phyloP scores from a whole-genome alignment of 306 rosid species.

The Prunus mume region DNA sequence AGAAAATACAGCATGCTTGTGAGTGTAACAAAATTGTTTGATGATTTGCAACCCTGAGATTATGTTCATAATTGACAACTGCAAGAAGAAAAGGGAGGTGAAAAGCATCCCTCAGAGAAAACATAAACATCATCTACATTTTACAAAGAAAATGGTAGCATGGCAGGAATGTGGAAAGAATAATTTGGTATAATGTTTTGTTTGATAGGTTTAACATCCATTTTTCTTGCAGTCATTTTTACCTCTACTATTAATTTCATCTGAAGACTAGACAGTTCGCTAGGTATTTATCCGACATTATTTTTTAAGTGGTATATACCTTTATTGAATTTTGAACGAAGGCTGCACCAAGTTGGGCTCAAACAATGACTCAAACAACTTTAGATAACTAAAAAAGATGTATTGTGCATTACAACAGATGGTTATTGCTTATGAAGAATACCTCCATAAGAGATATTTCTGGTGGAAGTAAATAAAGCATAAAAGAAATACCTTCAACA shows the following conservation, averaged over 20 bases:
- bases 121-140: background rate
- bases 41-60: background rate
- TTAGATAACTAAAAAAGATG: background rate
- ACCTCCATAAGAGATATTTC: background rate
- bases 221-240: background rate
- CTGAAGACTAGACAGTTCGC: background rate
- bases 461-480: background rate
- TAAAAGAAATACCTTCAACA: slow-evolving; percentile 64
- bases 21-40: background rate
- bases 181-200: background rate
- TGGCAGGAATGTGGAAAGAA: background rate
- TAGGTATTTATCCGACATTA: background rate
- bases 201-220: background rate
- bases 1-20: background rate
- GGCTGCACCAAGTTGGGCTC: background rate
- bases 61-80: background rate
- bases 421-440: background rate
- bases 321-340: background rate
- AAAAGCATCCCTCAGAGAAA: background rate
- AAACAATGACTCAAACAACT: background rate
- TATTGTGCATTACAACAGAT: background rate
- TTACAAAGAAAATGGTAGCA: background rate
- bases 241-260: background rate
- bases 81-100: background rate
- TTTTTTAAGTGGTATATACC: background rate